These are phyloP conservation scores for Astrocystis sublimbata DNA, from an alignment of 495 filamentous ascomycete genomes.

Conservation along the genomic window DNA sequence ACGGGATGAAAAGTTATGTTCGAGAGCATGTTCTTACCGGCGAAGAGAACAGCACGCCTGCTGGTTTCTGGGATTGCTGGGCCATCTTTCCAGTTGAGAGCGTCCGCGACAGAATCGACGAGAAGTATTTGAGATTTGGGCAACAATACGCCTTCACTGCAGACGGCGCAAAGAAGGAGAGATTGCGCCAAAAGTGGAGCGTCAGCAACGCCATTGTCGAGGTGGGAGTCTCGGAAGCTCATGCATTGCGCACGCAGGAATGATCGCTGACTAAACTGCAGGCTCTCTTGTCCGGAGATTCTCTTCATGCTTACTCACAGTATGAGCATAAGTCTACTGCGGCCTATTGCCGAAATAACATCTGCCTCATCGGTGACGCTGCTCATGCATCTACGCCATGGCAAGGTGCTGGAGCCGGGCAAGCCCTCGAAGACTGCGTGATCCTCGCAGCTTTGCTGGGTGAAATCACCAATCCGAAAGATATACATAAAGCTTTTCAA, in stretches of 20 bases:
- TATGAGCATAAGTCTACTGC: not conserved
- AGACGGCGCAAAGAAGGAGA: not conserved
- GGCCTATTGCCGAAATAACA: not conserved
- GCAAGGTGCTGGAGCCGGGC: constrained; percentile 60
- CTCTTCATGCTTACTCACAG: not conserved
- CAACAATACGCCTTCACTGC: not conserved
- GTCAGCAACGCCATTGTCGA: not conserved
- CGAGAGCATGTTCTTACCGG: not conserved
- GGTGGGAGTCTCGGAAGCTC: not conserved
- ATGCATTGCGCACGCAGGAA: not conserved
- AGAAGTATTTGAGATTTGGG: not conserved
- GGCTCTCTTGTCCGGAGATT: not conserved
- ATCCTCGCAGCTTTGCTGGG: constrained; percentile 51
- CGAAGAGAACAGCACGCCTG: not conserved
- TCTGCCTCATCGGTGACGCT: constrained; percentile 57
- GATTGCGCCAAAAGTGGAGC: not conserved
- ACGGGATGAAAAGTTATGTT: not conserved
- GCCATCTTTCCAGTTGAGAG: not conserved
- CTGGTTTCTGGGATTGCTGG: constrained; percentile 1
- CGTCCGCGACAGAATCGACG: not conserved
- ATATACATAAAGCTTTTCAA: not conserved
- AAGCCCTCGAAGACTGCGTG: constrained; percentile 60
- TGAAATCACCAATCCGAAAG: not conserved
- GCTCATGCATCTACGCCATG: constrained; percentile 62
- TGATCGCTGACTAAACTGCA: not conserved